phyloP scores from a whole-genome alignment of 768 basidiomycete species.

The Phlebiopsis gigantea region DNA sequence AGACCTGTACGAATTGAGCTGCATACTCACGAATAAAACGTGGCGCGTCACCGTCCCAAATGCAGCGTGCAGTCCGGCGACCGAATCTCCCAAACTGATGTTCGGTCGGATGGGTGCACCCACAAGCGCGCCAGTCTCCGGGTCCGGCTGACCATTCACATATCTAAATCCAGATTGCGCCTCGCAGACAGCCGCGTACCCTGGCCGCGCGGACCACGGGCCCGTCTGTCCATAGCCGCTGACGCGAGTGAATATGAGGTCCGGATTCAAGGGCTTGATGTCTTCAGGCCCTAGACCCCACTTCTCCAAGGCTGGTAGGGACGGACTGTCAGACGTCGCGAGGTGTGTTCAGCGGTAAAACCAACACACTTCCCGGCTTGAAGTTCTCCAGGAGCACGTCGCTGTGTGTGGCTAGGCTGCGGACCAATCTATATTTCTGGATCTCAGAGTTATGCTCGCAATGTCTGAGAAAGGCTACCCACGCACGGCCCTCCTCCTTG shows the following conservation, averaged over 20 bases:
- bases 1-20: constrained; percentile 18
- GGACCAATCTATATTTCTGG: constrained; percentile 48
- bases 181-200: constrained; percentile 73
- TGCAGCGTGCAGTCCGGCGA: constrained; percentile 68
- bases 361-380: constrained; percentile 62
- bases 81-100: constrained; percentile 67
- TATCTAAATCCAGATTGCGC: constrained; percentile 71
- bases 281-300: constrained; percentile 58
- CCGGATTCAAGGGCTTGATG: constrained; percentile 71
- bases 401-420: constrained; percentile 52
- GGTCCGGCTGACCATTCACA: constrained; percentile 63
- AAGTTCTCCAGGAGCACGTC: constrained; percentile 71
- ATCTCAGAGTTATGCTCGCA: neutral
- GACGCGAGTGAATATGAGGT: constrained; percentile 85
- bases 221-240: constrained; percentile 75
- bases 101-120: constrained; percentile 69
- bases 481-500: constrained; percentile 50
- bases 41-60: constrained; percentile 66
- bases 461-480: constrained; percentile 11
- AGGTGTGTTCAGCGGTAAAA: neutral
- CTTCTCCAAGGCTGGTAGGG: constrained; percentile 55
- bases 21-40: constrained; percentile 14
- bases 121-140: constrained; percentile 43
- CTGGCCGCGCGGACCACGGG: constrained; percentile 65
- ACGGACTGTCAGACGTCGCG: neutral